These are phyloP conservation scores for Phytophthora lateralis DNA, from an alignment of 352 stramenopile species.

Conservation along the genomic window DNA sequence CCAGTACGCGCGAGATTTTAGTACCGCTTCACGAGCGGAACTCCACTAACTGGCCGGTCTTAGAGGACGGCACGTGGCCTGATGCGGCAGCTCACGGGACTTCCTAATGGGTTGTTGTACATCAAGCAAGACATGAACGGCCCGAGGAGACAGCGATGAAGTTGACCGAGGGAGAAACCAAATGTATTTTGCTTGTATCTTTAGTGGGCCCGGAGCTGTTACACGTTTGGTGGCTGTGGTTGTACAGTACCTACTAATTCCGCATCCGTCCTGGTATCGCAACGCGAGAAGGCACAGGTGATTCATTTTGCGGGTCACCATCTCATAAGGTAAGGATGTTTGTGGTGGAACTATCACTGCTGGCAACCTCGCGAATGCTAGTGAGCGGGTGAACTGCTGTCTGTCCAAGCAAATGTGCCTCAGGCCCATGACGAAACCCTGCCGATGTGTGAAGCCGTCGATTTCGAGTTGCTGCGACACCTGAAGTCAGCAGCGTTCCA, in stretches of 20 bases:
- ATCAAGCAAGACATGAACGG: constrained; percentile 40
- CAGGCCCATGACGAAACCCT: constrained; percentile 48
- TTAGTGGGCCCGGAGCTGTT: constrained; percentile 23
- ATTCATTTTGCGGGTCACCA: not conserved
- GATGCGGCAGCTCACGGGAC: constrained; percentile 40
- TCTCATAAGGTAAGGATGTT: constrained; percentile 75
- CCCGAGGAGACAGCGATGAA: constrained; percentile 24
- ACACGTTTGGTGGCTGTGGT: not conserved
- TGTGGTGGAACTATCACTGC: constrained; percentile 23
- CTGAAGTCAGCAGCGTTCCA: not conserved
- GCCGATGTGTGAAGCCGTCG: constrained; percentile 64
- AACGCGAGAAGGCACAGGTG: not conserved
- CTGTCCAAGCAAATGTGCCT: constrained; percentile 50
- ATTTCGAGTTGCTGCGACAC: constrained; percentile 11
- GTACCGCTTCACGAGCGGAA: constrained; percentile 75
- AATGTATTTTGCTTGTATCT: constrained; percentile 68
- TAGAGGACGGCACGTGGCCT: constrained; percentile 72
- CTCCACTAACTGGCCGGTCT: constrained; percentile 76
- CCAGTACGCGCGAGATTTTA: constrained; percentile 76
- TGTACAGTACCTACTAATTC: constrained; percentile 7
- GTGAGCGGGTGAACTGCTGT: constrained; percentile 37
- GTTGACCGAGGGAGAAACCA: constrained; percentile 39
- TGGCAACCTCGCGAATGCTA: constrained; percentile 20
- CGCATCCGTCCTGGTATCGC: not conserved
- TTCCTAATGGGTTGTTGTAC: constrained; percentile 35